Conservation (phyloP, 2,329 filamentous ascomycete genomes). For the Colletotrichum sp. region DNA sequence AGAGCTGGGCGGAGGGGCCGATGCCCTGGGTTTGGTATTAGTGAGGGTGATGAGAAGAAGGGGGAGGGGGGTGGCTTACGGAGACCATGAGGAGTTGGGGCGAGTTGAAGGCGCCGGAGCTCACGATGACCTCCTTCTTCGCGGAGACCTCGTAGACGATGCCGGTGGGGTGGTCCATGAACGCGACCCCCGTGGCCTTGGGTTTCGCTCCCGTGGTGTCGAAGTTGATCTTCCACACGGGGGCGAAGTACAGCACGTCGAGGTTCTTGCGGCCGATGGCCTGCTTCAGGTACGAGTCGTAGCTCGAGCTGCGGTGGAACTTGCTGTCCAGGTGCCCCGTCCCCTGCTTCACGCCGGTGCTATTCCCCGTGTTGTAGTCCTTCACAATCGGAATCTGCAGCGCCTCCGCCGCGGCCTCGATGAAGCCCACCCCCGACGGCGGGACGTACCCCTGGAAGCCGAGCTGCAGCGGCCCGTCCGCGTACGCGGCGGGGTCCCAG, state of each 20-base stretch:
- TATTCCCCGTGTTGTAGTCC: slow-evolving; percentile 30
- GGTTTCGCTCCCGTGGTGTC: slow-evolving; percentile 22
- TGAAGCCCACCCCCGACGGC: slow-evolving; percentile 31
- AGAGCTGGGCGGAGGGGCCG: slow-evolving; percentile 21
- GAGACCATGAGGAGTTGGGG: slow-evolving; percentile 24
- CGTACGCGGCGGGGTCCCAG: slow-evolving; percentile 28
- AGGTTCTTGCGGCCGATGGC: slow-evolving; percentile 24
- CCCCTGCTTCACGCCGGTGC: slow-evolving; percentile 32
- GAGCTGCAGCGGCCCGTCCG: slow-evolving; percentile 28
- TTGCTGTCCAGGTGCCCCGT: slow-evolving; percentile 27
- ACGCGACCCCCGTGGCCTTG: slow-evolving; percentile 26
- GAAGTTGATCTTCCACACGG: slow-evolving; percentile 24
- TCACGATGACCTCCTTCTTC: slow-evolving; percentile 20
- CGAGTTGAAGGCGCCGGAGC: slow-evolving; percentile 20
- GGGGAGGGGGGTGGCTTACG: neutral
- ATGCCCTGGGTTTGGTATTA: slow-evolving; percentile 21
- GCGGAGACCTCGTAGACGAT: slow-evolving; percentile 20
- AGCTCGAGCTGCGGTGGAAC: slow-evolving; percentile 28
- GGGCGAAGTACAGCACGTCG: slow-evolving; percentile 28
- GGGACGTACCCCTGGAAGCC: slow-evolving; percentile 32
- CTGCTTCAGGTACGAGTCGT: slow-evolving; percentile 27
- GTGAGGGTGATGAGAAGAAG: accelerated
- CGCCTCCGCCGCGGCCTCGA: slow-evolving; percentile 25
- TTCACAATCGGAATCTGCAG: slow-evolving; percentile 26
- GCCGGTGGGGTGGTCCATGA: slow-evolving; percentile 28